Evolutionary conservation across 495 filamentous ascomycete genomes (phyloP), one percentile per base, ranked within the genome.

Genomic region (Hypoxylon lienhwacheense): DNA sequence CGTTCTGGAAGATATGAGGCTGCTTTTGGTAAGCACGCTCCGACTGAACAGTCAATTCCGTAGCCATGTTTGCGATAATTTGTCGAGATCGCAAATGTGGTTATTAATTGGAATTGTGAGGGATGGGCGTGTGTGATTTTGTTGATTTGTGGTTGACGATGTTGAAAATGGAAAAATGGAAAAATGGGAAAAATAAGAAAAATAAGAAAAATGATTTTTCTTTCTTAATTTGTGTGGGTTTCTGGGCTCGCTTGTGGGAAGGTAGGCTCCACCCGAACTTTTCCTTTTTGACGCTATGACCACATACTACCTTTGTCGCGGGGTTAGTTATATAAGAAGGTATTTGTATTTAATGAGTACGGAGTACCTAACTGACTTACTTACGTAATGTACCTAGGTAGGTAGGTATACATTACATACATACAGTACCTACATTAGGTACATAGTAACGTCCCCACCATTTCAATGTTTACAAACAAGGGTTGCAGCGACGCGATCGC

Each of bases 11-110:
- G 84, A 99, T 95, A 78, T 99, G 95, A 70, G 93, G 95, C 84
- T 98, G 91, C 84, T 96, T 96, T 76, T 96, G 91, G 86, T 85
- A 96, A 80, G 91, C 91, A 77, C 91, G 90, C 86, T 96, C 91
- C 70, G 88, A 90, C 84, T 96, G 91, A 74, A 96, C 91, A 74
- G 87, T 95, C 77, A 96, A 83, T 84, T 96, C 91, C 81, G 91
- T 96, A 72, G 91, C 91, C 91, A 96, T 96, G 78, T 77, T 87
- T 85, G 81, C 83, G 86, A 82, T 78, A 53, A 58, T 48, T 73
- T 70, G 64, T 63, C 55, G 70, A 52, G 25, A 55, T 64, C 66
- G 60, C 64, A 70, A 72, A 66, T 53, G 64, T 69, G 36, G 55
- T 64, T 54, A 45, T 33, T 44, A 26, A 60, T 41, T 47, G 52